Percentiles rank a stretch among this genome's conserved stretches.
These are phyloP conservation scores for Posidonia oceanica DNA, from an alignment of 116 monocot genomes.

Conservation along the genomic window DNA sequence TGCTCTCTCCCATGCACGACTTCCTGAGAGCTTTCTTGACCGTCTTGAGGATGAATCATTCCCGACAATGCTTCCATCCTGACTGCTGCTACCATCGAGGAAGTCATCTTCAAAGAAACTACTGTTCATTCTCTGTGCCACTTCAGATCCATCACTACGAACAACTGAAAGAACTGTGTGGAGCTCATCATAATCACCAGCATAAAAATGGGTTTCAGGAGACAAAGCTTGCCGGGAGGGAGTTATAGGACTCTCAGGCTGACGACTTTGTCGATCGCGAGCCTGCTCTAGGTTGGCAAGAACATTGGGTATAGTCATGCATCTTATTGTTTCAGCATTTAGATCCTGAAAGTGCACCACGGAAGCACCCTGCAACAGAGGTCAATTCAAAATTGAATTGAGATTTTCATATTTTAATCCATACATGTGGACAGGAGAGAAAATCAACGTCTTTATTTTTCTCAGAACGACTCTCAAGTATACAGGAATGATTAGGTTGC, in stretches of 20 bases:
- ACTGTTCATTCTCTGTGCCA: constrained; percentile 14
- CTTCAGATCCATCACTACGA: constrained; percentile 21
- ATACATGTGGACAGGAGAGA: neutral
- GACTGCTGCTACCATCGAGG: constrained; percentile 63
- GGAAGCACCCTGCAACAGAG: constrained; percentile 58
- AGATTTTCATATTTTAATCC: neutral
- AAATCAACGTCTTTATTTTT: too few relatives aligned
- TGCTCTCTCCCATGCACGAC: constrained; percentile 92
- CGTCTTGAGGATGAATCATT: constrained; percentile 34
- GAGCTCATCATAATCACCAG: constrained; percentile 82
- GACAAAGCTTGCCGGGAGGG: constrained; percentile 52
- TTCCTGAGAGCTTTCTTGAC: constrained; percentile 79
- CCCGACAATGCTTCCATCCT: constrained; percentile 52
- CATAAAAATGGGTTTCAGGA: constrained; percentile 76
- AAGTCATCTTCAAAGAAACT: constrained; percentile 88
- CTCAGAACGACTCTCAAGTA: too few relatives aligned
- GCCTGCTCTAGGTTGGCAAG: constrained; percentile 82
- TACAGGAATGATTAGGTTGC: too few relatives aligned
- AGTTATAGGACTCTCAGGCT: constrained; percentile 59
- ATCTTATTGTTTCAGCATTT: constrained; percentile 80
- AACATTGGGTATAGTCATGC: constrained; percentile 81
- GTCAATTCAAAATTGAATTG: neutral
- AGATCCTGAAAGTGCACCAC: constrained; percentile 89
- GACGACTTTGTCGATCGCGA: constrained; percentile 55
- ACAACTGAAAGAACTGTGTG: constrained; percentile 61